These are phyloP conservation scores for Citrus australasica DNA, from an alignment of 345 rosid species.

Conservation along the genomic window DNA sequence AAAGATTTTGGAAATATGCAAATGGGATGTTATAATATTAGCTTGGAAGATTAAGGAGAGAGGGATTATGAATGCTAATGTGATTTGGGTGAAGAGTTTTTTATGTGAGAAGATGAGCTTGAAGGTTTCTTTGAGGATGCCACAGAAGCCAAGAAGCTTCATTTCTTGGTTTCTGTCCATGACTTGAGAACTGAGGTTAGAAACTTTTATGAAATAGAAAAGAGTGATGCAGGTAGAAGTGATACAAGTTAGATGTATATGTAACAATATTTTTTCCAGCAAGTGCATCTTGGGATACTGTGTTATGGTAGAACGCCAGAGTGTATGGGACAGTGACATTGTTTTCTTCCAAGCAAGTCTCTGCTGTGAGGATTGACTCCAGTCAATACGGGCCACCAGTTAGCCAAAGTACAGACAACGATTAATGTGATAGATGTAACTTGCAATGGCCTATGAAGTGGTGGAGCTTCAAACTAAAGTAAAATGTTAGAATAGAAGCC, in stretches of 20 bases:
- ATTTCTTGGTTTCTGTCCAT: conserved; percentile 54
- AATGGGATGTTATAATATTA: conserved; percentile 28
- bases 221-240: neutral
- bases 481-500: too few relatives aligned
- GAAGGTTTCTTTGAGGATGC: conserved; percentile 35
- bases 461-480: too few relatives aligned
- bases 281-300: neutral
- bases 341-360: neutral
- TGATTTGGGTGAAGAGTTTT: conserved; percentile 44
- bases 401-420: neutral
- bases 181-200: neutral
- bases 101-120: conserved; percentile 37
- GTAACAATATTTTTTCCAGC: too few relatives aligned
- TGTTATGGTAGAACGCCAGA: neutral
- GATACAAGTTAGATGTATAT: too few relatives aligned
- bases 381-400: neutral
- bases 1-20: conserved; percentile 20
- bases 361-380: neutral
- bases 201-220: neutral
- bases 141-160: conserved; percentile 40
- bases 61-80: conserved; percentile 49
- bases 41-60: conserved; percentile 42
- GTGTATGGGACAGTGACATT: neutral
- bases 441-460: too few relatives aligned
- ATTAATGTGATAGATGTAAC: neutral